phyloP scores from a whole-genome alignment of 257 asterid species.

The Paulownia fortunei region DNA sequence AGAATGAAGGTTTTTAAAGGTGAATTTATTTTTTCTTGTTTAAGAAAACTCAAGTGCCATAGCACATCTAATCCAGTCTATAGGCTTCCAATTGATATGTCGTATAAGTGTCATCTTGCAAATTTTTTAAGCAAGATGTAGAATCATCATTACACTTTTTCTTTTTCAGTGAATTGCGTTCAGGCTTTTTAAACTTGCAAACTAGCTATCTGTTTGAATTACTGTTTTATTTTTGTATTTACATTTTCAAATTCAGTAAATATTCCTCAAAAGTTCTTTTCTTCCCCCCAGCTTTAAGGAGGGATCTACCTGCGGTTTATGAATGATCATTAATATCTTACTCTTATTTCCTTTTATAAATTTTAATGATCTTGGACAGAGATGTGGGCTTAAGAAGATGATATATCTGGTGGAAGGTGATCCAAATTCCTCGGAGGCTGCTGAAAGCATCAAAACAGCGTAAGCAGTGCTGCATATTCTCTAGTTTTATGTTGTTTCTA shows the following conservation, averaged over 20 bases:
- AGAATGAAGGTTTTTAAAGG: neutral
- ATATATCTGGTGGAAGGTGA: conserved; percentile 98
- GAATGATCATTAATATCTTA: conserved; percentile 8
- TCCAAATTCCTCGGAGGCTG: conserved; percentile 87
- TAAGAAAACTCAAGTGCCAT: conserved; percentile 9
- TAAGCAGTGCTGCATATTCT: conserved; percentile 49
- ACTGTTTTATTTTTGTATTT: neutral
- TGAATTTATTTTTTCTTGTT: neutral
- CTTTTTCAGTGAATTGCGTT: neutral
- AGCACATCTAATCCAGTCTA: neutral
- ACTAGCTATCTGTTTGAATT: conserved; percentile 19
- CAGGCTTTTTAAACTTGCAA: conserved; percentile 12
- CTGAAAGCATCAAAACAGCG: conserved; percentile 98
- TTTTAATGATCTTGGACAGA: conserved; percentile 49
- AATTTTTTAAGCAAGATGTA: neutral
- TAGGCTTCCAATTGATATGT: neutral
- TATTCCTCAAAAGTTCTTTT: conserved; percentile 16
- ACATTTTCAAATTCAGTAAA: conserved; percentile 3
- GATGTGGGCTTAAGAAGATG: conserved; percentile 96
- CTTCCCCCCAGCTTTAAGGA: neutral
- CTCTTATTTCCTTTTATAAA: conserved; percentile 9
- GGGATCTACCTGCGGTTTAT: conserved; percentile 8
- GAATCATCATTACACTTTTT: neutral
- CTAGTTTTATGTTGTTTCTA: conserved; percentile 21
- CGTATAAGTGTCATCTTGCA: neutral